Evolutionary conservation across 169 alveolate genomes (phyloP).

Genomic region (Plasmodium coatneyi): DNA sequence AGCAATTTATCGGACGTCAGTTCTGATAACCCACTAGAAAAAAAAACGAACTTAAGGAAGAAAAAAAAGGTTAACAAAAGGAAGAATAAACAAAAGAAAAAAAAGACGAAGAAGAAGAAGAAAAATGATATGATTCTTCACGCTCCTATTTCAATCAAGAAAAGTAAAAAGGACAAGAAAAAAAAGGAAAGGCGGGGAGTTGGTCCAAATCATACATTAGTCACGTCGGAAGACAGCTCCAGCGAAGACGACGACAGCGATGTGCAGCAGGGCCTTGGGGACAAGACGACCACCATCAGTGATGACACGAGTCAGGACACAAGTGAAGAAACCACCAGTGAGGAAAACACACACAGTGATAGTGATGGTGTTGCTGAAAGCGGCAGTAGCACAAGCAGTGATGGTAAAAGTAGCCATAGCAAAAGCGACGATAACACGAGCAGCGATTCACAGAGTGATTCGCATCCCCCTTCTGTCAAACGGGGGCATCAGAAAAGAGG

Average conservation of each 20-base stretch:
- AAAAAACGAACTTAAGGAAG: not conserved
- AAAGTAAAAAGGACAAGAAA: constrained; percentile 12
- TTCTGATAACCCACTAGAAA: not conserved
- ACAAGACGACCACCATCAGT: not conserved
- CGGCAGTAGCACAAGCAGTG: not conserved
- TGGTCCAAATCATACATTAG: not conserved
- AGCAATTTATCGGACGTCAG: not conserved
- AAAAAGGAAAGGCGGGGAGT: constrained; percentile 4
- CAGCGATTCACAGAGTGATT: not conserved
- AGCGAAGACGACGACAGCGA: not conserved
- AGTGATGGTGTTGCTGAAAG: not conserved
- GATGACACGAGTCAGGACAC: not conserved
- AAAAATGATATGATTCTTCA: not conserved
- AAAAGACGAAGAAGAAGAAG: constrained; percentile 18
- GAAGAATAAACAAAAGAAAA: not conserved
- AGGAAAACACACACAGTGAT: not conserved
- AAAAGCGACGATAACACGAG: not conserved
- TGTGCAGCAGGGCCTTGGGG: not conserved
- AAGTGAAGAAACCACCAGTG: not conserved
- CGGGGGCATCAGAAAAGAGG: not conserved
- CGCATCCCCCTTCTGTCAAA: not conserved
- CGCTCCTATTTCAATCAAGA: not conserved
- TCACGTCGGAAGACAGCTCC: not conserved
- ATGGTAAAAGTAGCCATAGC: not conserved
- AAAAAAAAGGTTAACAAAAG: not conserved